These are phyloP conservation scores for Calcarisporium arbuscula DNA, from an alignment of 2,329 filamentous ascomycete genomes.

Conservation along the genomic window DNA sequence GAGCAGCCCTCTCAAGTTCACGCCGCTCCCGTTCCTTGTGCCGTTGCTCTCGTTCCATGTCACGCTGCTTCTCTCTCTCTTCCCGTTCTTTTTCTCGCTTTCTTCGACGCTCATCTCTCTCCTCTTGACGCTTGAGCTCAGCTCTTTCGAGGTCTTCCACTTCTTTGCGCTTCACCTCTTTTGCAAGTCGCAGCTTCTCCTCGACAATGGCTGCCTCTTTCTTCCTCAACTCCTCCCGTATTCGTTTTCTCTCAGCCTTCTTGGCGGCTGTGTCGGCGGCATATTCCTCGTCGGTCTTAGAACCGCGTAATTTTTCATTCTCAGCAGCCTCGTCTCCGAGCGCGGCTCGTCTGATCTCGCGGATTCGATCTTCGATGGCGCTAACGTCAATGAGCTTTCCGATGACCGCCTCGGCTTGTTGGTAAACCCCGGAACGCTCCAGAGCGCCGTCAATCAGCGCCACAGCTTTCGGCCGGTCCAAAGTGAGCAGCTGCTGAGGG, in stretches of 20 bases:
- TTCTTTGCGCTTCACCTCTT: conserved; percentile 46
- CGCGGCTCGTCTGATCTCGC: conserved; percentile 59
- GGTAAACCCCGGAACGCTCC: conserved; percentile 70
- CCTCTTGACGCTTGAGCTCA: conserved; percentile 42
- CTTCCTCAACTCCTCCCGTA: conserved; percentile 53
- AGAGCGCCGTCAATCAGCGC: conserved; percentile 72
- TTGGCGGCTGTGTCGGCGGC: conserved; percentile 58
- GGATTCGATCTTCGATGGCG: conserved; percentile 63
- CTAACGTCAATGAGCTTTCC: conserved; percentile 60
- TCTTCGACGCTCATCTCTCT: conserved; percentile 41
- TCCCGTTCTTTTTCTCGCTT: conserved; percentile 50
- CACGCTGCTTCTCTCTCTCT: conserved; percentile 44
- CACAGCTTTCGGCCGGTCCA: conserved; percentile 67
- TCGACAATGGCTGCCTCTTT: conserved; percentile 56
- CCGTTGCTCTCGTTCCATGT: conserved; percentile 32
- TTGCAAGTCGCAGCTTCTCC: conserved; percentile 52
- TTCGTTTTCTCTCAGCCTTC: conserved; percentile 52
- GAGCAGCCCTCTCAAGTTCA: conserved; percentile 25
- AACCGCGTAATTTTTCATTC: conserved; percentile 57
- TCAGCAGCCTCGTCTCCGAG: conserved; percentile 64
- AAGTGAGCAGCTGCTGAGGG: conserved; percentile 61
- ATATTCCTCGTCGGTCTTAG: conserved; percentile 70
- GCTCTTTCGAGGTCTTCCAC: conserved; percentile 44
- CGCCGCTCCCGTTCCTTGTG: conserved; percentile 31
- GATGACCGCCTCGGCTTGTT: conserved; percentile 61